Evolutionary conservation across 352 stramenopile species (phyloP).

Genomic region (Phytophthora citricola): DNA sequence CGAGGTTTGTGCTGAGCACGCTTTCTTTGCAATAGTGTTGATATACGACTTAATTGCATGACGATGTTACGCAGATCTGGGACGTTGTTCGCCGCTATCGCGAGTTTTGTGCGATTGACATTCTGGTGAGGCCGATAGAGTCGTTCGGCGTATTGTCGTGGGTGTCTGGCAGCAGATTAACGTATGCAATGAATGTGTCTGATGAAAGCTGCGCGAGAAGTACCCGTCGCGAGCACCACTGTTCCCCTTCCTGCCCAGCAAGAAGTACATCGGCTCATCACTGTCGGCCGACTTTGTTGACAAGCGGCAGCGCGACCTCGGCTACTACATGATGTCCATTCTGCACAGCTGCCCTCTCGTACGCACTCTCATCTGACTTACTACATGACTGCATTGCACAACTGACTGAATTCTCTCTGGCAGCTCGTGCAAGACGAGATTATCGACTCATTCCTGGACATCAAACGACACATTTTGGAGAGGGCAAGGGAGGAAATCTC

Average conservation of each 20-base stretch:
- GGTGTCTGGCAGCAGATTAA: conserved; percentile 5
- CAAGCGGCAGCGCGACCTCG: conserved; percentile 87
- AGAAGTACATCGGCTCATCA: conserved; percentile 89
- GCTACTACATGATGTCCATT: conserved; percentile 88
- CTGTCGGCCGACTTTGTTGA: conserved; percentile 87
- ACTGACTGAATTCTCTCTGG: neutral
- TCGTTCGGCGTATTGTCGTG: neutral
- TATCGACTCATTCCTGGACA: conserved; percentile 89
- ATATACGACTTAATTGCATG: conserved; percentile 1
- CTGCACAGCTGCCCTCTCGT: conserved; percentile 82
- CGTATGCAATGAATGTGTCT: conserved; percentile 2
- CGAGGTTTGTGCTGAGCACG: conserved; percentile 38
- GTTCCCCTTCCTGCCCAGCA: conserved; percentile 85
- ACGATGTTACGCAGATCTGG: conserved; percentile 63
- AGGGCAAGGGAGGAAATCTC: conserved; percentile 57
- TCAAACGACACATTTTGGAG: conserved; percentile 86
- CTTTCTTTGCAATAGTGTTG: neutral
- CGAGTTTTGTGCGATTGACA: conserved; percentile 88
- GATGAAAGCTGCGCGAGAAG: conserved; percentile 81
- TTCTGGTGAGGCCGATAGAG: conserved; percentile 56
- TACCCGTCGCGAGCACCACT: conserved; percentile 75
- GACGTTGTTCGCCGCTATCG: conserved; percentile 84
- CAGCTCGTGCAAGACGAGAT: conserved; percentile 88
- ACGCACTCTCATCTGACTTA: conserved; percentile 1
- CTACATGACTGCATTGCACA: neutral